Evolutionary conservation across 306 rosid species (phyloP), one percentile per base, ranked within the genome.

Genomic region (Prunus armeniaca): DNA sequence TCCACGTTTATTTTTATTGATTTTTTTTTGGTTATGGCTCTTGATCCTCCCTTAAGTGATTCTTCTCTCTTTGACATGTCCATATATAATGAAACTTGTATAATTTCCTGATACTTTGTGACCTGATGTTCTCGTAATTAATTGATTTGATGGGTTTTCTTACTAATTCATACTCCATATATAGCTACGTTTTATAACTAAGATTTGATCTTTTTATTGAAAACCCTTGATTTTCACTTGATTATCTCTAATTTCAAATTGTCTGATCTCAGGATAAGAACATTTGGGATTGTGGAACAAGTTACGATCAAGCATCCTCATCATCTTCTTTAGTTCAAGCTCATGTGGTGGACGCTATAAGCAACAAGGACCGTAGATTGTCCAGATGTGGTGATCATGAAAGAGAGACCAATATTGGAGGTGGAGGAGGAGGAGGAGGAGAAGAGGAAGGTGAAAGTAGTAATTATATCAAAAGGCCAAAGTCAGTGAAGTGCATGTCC

Each of bases 401-500:
- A n/a, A n/a, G 18, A 43, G 77, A 38, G 6, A 56, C 25, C 19
- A 60, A 47, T 46, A 38, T 38, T 38, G 41, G 60, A 15, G 20
- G 86, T 72, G 18, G 79, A 73, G 54, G 82, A 80, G 41, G 1
- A 32, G 38, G 6, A 32, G 38, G 41, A 34, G 41, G 1, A 27
- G 52, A 9, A 68, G 38, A 25, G 65, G 67, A 28, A 25, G 67
- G 41, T 51, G 78, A 51, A 69, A 77, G 62, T 28, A 46, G 66
- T 46, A 84, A 65, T 70, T 28, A 56, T 19, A 71, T 3, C 7
- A n/a, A 4, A 2, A 63, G 67, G 67, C 67, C 67, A 63, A 90
- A 85, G 79, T 80, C 86, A 54, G 75, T 47, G 38, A 79, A 89
- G 50, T 89, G 97, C 97, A 83, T 87, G 92, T 81, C 98, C 52